Evolutionary conservation across 2,329 filamentous ascomycete species (phyloP), one percentile per base, ranked within the genome.

Genomic region (Alternaria incomplexa): DNA sequence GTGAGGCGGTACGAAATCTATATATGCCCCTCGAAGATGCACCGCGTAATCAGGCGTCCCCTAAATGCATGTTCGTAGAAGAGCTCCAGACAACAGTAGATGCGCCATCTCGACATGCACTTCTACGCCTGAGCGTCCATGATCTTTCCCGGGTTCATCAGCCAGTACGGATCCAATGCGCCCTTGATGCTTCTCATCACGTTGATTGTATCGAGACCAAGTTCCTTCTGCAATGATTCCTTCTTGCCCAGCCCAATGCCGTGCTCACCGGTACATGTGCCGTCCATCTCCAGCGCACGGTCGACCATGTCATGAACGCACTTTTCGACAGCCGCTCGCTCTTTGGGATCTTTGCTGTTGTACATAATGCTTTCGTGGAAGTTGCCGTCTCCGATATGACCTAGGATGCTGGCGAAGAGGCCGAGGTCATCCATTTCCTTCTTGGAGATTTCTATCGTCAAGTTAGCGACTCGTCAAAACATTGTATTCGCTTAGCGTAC

Each of bases 291-390:
- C 23, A 97, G 80, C 3, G 93, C 94, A n/a, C 93, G 88, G 69
- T 91, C 87, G 20, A 97, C 93, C 93, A 97, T 97, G 71, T 93
- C 90, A 76, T 94, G 89, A 50, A 97, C 93, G 67, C 92, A 93
- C 58, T 85, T 86, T 77, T 96, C 92, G 2, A 96, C 93, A 69
- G 91, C 91, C 45, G 86, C 89, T 59, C 87, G 87, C 80, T 97
- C 91, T 25, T 85, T 88, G 4, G 87, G 85, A 58, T 93, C 85
- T 23, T 84, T 85, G 25, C 87, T 87, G 80, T 96, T 88, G 78
- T 97, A 97, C 81, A 97, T 90, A 80, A 97, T 96, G 76, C 91
- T 92, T 77, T 94, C 90, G 78, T 97, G 94, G 82, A 97, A 97
- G 80, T 97, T 97, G 40, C 94, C 94, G 75, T 97, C 94, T 12